Conservation (phyloP, 139 green algal species). For the Tetradesmus lagerheimii region DNA sequence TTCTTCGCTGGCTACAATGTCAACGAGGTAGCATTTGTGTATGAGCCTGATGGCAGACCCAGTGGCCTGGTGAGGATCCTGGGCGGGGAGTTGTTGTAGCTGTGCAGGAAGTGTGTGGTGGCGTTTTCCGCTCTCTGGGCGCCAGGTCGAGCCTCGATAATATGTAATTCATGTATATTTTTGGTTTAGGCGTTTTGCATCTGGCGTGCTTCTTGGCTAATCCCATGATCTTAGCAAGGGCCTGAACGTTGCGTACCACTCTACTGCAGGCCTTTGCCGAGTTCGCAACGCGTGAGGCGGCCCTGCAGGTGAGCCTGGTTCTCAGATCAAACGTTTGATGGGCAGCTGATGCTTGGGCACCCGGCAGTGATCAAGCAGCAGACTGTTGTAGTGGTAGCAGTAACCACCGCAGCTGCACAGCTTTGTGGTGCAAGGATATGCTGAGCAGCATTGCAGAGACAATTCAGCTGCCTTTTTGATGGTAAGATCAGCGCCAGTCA, state of each 20-base stretch:
- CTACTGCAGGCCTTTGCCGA: slow-evolving; percentile 59
- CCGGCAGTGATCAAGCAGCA: neutral
- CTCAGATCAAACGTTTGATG: neutral
- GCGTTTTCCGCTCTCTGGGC: neutral
- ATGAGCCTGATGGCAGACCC: slow-evolving; percentile 70
- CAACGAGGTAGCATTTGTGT: slow-evolving; percentile 64
- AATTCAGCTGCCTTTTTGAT: no score
- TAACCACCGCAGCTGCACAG: neutral
- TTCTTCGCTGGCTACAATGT: slow-evolving; percentile 70
- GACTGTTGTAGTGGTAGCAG: neutral
- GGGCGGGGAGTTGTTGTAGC: neutral
- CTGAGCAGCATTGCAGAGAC: neutral
- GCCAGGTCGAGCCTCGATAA: neutral
- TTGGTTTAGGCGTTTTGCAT: neutral
- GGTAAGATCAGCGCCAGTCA: no score
- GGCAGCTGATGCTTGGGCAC: neutral
- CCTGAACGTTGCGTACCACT: neutral
- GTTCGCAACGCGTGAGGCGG: slow-evolving; percentile 56
- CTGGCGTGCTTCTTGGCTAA: neutral
- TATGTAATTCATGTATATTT: neutral
- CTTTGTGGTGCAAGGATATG: neutral
- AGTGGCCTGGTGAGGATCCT: slow-evolving; percentile 64
- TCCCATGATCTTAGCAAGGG: neutral
- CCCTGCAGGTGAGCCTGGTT: slow-evolving; percentile 40
- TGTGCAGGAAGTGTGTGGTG: neutral